Evolutionary conservation across 805 yeast species (phyloP).

Genomic region (Candida loeiensis): DNA sequence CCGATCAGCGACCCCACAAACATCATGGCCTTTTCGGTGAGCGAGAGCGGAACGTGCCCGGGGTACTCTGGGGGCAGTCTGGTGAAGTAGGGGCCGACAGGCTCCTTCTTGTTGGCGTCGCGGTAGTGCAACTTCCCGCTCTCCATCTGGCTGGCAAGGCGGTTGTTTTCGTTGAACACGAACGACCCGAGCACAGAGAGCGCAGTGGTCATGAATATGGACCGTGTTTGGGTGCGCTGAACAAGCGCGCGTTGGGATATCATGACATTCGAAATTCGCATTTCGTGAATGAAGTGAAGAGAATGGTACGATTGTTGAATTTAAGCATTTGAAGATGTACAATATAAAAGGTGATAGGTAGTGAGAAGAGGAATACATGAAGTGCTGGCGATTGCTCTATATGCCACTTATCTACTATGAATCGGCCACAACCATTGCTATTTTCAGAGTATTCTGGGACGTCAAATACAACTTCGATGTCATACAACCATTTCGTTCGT

Average conservation of each 20-base stretch:
- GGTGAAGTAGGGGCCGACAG: conserved; percentile 28
- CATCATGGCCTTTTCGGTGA: conserved; percentile 59
- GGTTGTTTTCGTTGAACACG: conserved; percentile 41
- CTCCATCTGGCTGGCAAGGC: conserved; percentile 60
- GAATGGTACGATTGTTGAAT: too few relatives aligned
- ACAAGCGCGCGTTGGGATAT: neutral
- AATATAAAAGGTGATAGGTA: too few relatives aligned
- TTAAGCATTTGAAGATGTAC: too few relatives aligned
- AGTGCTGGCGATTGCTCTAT: too few relatives aligned
- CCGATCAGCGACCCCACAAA: conserved; percentile 74
- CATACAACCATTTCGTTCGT: too few relatives aligned
- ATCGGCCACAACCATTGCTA: too few relatives aligned
- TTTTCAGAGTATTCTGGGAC: too few relatives aligned
- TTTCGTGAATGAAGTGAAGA: too few relatives aligned
- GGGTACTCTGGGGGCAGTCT: conserved; percentile 53
- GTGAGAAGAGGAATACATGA: too few relatives aligned
- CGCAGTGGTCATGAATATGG: conserved; percentile 15
- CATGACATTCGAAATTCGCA: too few relatives aligned
- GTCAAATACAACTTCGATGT: too few relatives aligned
- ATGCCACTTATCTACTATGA: too few relatives aligned
- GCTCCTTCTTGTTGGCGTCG: conserved; percentile 27
- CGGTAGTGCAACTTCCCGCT: conserved; percentile 44
- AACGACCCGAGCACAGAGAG: conserved; percentile 25
- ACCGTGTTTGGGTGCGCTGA: conserved; percentile 5
- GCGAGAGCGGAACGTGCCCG: conserved; percentile 74